Evolutionary conservation across 208 protist species (phyloP).

Genomic region (Giardia duodenalis): DNA sequence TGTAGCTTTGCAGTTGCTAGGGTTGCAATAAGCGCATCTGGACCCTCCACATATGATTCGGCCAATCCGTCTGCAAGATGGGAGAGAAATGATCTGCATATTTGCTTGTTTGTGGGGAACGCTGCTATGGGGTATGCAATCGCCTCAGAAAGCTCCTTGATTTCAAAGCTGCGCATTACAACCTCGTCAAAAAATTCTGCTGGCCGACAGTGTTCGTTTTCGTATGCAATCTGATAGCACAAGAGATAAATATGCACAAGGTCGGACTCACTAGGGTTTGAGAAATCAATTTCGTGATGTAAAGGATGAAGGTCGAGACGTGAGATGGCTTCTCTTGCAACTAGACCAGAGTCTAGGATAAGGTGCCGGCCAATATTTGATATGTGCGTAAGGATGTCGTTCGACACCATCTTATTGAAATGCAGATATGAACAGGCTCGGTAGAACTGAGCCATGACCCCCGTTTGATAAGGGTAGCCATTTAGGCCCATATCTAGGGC

Average conservation of each 20-base stretch:
- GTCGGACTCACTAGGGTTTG: not conserved
- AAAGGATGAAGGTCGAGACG: not conserved
- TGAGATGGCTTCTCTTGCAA: not conserved
- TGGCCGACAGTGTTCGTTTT: not conserved
- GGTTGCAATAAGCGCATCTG: too few species aligned
- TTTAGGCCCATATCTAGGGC: not conserved
- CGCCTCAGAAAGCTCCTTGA: too few species aligned
- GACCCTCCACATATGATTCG: too few species aligned
- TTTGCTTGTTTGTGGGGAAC: too few species aligned
- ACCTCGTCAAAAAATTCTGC: not conserved
- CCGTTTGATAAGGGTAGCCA: not conserved
- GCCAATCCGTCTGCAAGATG: too few species aligned
- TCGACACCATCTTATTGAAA: not conserved
- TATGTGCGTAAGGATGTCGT: not conserved
- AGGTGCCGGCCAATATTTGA: not conserved
- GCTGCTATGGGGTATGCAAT: too few species aligned
- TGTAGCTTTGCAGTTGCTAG: too few species aligned
- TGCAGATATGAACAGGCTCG: not conserved
- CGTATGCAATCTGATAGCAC: not conserved
- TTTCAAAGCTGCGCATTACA: too few species aligned
- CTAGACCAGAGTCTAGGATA: not conserved
- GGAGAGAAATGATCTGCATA: too few species aligned
- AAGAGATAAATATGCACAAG: not conserved
- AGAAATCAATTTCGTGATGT: not conserved
- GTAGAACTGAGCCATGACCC: not conserved